Percentiles rank a stretch among this genome's conserved stretches.
Evolutionary conservation across 1,284 basidiomycete species (phyloP).

Genomic region (Anthracocystis walkeri): DNA sequence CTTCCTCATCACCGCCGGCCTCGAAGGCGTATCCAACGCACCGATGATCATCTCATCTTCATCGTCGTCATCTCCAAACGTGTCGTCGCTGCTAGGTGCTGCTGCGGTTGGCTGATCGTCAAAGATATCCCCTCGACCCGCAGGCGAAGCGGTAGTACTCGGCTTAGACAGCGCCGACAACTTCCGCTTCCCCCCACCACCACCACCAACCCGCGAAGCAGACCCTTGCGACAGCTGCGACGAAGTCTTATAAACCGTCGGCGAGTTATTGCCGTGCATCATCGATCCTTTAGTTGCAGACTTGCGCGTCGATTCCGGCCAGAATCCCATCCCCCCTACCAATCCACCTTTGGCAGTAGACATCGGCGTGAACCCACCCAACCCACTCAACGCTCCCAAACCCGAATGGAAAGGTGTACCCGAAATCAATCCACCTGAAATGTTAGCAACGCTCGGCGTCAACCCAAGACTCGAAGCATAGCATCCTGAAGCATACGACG

Average conservation of each 20-base stretch:
- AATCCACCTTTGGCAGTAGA: conserved; percentile 15
- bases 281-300: conserved; percentile 12
- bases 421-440: conserved; percentile 34
- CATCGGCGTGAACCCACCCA: conserved; percentile 47
- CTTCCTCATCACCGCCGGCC: conserved; percentile 23
- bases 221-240: background rate
- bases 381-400: conserved; percentile 26
- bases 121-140: conserved; percentile 30
- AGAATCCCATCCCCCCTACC: conserved; percentile 18
- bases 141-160: conserved; percentile 7
- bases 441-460: conserved; percentile 53
- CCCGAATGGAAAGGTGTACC: conserved; percentile 41
- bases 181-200: conserved; percentile 20
- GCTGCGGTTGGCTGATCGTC: conserved; percentile 16
- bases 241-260: conserved; percentile 31
- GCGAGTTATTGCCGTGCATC: conserved; percentile 13
- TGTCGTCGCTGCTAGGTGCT: conserved; percentile 29
- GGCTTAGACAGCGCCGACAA: background rate
- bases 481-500: conserved; percentile 31
- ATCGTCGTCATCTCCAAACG: conserved; percentile 42
- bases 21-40: conserved; percentile 46
- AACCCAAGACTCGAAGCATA: conserved; percentile 54
- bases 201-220: background rate
- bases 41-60: conserved; percentile 27
- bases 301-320: conserved; percentile 35